phyloP scores from a whole-genome alignment of 768 basidiomycete species.

The Phlebiopsis gigantea region DNA sequence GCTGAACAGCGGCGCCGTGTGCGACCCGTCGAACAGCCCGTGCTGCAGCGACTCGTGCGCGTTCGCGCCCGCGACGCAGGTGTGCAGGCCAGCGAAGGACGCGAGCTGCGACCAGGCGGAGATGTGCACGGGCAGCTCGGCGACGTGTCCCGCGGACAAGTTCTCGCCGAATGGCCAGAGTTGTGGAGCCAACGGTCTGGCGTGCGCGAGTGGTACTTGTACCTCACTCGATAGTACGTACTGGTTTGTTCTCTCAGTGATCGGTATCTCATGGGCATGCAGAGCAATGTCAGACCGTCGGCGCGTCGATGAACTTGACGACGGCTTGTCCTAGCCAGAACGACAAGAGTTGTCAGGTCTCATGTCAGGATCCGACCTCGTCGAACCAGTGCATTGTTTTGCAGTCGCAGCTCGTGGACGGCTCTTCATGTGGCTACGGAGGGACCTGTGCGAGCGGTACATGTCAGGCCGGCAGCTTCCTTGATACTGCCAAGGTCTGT shows the following conservation, averaged over 20 bases:
- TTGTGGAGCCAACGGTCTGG: conserved; percentile 59
- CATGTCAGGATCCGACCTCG: conserved; percentile 66
- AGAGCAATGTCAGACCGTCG: conserved; percentile 76
- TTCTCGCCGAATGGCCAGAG: conserved; percentile 58
- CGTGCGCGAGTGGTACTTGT: conserved; percentile 75
- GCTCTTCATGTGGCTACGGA: conserved; percentile 79
- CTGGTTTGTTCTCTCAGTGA: conserved; percentile 8
- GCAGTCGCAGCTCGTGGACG: conserved; percentile 69
- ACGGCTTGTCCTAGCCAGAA: conserved; percentile 58
- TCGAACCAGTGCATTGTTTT: conserved; percentile 63
- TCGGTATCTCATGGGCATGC: not conserved
- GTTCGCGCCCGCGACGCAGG: conserved; percentile 60
- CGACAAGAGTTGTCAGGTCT: conserved; percentile 69
- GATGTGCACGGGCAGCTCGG: conserved; percentile 69
- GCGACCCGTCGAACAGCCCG: conserved; percentile 69
- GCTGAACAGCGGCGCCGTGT: conserved; percentile 64
- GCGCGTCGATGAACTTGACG: conserved; percentile 65
- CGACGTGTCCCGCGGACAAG: conserved; percentile 64
- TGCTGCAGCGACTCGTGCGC: conserved; percentile 71
- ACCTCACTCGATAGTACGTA: conserved; percentile 62
- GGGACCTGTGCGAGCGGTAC: conserved; percentile 59
- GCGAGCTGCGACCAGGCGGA: conserved; percentile 64
- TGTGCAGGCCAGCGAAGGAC: conserved; percentile 71
- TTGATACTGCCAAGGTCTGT: conserved; percentile 57
- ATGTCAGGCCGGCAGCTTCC: conserved; percentile 54